phyloP scores from a whole-genome alignment of 768 basidiomycete genomes.

The Chiua virens region DNA sequence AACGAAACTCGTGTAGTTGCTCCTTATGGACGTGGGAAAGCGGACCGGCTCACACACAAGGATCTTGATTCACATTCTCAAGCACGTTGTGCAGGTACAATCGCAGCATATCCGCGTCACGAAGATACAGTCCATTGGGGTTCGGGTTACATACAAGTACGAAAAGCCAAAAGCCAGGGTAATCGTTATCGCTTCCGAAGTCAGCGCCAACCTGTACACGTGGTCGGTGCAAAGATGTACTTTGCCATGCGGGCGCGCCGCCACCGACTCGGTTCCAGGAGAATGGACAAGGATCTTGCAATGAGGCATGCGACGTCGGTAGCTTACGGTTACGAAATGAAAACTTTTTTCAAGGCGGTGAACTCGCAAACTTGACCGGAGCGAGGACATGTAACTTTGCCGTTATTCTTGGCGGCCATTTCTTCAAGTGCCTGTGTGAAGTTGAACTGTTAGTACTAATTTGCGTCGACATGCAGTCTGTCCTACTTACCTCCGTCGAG shows the following conservation, averaged over 20 bases:
- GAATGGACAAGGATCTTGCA: background rate
- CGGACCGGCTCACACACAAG: conserved; percentile 2
- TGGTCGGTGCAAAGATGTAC: conserved; percentile 8
- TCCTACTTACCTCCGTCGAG: conserved; percentile 83
- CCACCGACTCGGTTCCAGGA: background rate
- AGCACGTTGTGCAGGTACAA: conserved; percentile 23
- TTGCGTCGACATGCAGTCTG: conserved; percentile 4
- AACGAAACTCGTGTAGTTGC: background rate
- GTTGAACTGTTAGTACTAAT: conserved; percentile 12
- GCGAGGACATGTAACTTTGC: conserved; percentile 81
- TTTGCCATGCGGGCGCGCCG: background rate
- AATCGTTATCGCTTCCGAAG: conserved; percentile 25
- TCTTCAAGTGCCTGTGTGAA: conserved; percentile 70
- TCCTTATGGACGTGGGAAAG: conserved; percentile 13
- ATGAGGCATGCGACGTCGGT: background rate
- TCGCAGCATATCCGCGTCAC: conserved; percentile 5
- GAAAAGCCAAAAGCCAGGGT: conserved; percentile 6
- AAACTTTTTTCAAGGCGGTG: conserved; percentile 78
- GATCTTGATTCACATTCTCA: conserved; percentile 28
- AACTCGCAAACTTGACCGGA: conserved; percentile 67
- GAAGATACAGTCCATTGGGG: conserved; percentile 8
- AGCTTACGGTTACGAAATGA: conserved; percentile 64
- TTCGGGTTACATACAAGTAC: conserved; percentile 17
- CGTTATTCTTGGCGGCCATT: conserved; percentile 80
- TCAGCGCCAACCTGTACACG: conserved; percentile 11